Evolutionary conservation across 495 filamentous ascomycete genomes (phyloP).

Genomic region (Staphylotrichum longicolle): DNA sequence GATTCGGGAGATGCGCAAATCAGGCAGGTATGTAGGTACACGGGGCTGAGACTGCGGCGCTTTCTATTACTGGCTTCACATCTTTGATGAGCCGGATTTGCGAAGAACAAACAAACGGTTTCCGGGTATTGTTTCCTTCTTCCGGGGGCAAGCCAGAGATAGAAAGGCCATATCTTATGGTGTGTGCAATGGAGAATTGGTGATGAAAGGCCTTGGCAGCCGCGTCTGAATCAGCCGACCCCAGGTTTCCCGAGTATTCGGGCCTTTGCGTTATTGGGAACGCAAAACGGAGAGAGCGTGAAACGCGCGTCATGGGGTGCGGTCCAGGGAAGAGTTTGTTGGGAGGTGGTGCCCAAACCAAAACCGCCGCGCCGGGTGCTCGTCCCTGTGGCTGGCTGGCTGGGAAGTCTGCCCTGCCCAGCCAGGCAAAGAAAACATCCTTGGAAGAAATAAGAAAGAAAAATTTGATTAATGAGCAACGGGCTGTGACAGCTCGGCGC

Average conservation of each 20-base stretch:
- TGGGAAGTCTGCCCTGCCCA: too few relatives aligned
- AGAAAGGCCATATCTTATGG: too few relatives aligned
- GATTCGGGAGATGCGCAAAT: too few relatives aligned
- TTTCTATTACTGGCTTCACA: too few relatives aligned
- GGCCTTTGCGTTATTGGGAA: conserved; percentile 17
- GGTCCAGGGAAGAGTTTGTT: neutral
- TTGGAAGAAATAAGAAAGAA: neutral
- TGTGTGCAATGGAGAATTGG: too few relatives aligned
- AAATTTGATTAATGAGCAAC: conserved; percentile 11
- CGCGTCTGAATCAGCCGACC: conserved; percentile 6
- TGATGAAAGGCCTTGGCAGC: too few relatives aligned
- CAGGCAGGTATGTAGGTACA: too few relatives aligned
- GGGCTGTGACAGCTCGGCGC: neutral
- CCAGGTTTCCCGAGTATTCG: conserved; percentile 21
- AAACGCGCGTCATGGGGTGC: neutral
- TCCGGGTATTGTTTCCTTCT: too few relatives aligned
- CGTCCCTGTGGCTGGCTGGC: neutral
- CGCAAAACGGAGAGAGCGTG: neutral
- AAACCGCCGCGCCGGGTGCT: conserved; percentile 5
- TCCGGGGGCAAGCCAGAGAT: too few relatives aligned
- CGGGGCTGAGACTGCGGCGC: too few relatives aligned
- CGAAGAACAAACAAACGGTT: too few relatives aligned
- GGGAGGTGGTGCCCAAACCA: neutral
- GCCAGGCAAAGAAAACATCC: neutral
- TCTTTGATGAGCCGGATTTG: too few relatives aligned